phyloP scores from a whole-genome alignment of 495 filamentous ascomycete genomes.

The Hypoxylon cercidicola region DNA sequence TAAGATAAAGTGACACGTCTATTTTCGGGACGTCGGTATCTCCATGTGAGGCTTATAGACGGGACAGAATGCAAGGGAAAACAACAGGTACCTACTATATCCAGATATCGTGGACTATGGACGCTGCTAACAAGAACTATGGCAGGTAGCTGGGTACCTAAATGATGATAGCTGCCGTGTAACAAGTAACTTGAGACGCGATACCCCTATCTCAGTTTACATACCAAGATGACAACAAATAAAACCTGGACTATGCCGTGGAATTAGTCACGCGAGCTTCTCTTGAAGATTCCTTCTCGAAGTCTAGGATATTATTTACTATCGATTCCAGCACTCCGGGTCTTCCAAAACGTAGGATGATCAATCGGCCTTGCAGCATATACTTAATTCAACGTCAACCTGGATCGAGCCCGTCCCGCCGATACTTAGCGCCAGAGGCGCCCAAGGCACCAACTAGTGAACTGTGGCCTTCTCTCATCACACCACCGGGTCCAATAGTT shows the following conservation, averaged over 20 bases:
- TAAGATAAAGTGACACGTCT: conserved; percentile 13
- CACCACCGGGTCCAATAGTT: conserved; percentile 33
- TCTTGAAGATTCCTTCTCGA: not conserved
- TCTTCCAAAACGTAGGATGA: not conserved
- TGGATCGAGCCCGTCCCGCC: conserved; percentile 6
- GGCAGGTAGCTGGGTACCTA: too few species aligned
- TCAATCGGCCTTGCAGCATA: conserved; percentile 16
- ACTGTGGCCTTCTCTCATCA: conserved; percentile 21
- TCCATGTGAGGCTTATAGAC: not conserved
- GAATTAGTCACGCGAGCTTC: not conserved
- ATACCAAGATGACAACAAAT: too few species aligned
- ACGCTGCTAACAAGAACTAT: too few species aligned
- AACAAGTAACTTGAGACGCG: too few species aligned
- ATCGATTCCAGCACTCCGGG: not conserved
- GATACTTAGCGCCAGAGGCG: conserved; percentile 34
- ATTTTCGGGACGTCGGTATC: conserved; percentile 11
- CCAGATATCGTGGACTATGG: too few species aligned
- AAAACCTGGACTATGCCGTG: not conserved
- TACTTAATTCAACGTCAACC: conserved; percentile 2
- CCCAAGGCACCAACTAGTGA: conserved; percentile 26
- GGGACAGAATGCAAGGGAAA: not conserved
- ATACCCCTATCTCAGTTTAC: too few species aligned
- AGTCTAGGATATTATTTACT: not conserved
- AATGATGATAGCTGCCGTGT: too few species aligned
- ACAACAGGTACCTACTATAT: not conserved